phyloP scores from a whole-genome alignment of 805 yeast species.

The Torulaspora quercuum region DNA sequence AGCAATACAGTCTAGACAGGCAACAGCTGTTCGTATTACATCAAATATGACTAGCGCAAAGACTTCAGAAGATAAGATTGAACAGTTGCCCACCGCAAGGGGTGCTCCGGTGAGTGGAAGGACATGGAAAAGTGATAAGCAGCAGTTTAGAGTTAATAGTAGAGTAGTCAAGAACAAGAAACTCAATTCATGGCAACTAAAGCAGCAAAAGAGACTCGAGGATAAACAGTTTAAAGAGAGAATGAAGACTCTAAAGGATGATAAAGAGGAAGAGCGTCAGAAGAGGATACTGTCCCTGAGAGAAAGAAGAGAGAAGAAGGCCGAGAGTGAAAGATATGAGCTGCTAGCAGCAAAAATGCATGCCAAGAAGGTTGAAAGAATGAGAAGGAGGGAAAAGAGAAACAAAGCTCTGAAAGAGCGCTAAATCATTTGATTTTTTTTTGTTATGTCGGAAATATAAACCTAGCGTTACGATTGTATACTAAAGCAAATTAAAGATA shows the following conservation, averaged over 20 bases:
- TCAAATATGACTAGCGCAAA: conserved; percentile 10
- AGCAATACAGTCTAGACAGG: background rate
- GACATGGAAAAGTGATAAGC: conserved; percentile 66
- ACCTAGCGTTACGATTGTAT: too few relatives aligned
- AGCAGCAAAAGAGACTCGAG: conserved; percentile 61
- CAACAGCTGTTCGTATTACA: background rate
- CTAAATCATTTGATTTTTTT: too few relatives aligned
- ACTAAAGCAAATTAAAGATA: too few relatives aligned
- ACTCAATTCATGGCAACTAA: conserved; percentile 56
- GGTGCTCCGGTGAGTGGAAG: conserved; percentile 62
- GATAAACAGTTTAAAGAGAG: conserved; percentile 66
- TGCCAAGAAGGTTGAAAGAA: conserved; percentile 83
- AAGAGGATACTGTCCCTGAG: conserved; percentile 54
- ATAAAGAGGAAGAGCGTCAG: conserved; percentile 60
- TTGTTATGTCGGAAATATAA: too few relatives aligned
- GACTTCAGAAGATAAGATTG: conserved; percentile 5
- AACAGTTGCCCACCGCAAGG: conserved; percentile 28
- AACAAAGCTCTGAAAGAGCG: conserved; percentile 92
- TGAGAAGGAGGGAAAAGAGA: conserved; percentile 89
- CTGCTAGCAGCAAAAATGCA: conserved; percentile 82
- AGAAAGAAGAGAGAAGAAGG: conserved; percentile 76
- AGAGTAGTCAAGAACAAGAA: conserved; percentile 50
- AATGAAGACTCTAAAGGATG: conserved; percentile 70
- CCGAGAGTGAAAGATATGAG: conserved; percentile 85
- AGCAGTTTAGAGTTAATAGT: conserved; percentile 62